Conservation (phyloP, 257 asterid species). For the Salvia splendens region DNA sequence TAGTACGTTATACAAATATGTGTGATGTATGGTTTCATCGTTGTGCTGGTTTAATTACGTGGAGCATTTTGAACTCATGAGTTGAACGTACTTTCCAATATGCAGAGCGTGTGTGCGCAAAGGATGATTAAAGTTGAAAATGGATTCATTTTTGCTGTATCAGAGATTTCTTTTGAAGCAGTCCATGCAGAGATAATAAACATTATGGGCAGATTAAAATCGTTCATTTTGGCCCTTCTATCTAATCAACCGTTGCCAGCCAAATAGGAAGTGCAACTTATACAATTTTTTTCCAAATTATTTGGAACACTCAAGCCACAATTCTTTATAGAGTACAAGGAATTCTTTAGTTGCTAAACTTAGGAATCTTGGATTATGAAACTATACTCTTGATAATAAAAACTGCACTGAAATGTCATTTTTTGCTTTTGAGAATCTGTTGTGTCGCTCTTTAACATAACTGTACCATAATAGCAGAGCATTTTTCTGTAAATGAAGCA, state of each 20-base stretch:
- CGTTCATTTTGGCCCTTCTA: not conserved
- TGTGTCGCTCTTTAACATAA: not conserved
- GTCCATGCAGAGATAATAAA: conserved; percentile 20
- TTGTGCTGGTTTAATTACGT: not conserved
- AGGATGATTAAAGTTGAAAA: conserved; percentile 38
- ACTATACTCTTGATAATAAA: conserved; percentile 21
- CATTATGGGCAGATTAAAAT: conserved; percentile 16
- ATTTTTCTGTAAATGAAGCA: no score
- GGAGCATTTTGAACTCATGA: conserved; percentile 27
- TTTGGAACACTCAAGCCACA: conserved; percentile 20
- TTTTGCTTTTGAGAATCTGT: not conserved
- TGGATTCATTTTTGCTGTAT: conserved; percentile 28
- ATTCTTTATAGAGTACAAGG: conserved; percentile 33
- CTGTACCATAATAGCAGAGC: no score
- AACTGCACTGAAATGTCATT: not conserved
- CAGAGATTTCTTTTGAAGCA: conserved; percentile 31
- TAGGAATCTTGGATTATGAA: conserved; percentile 27
- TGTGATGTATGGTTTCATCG: not conserved
- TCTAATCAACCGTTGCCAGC: not conserved
- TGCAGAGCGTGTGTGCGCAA: conserved; percentile 79
- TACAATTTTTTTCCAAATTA: conserved; percentile 25
- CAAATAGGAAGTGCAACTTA: conserved; percentile 10
- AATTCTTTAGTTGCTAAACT: conserved; percentile 29
- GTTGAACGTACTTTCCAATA: not conserved
- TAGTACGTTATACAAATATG: no score